Percentiles rank a stretch among this genome's conserved stretches.
These are phyloP conservation scores for Chimonanthus salicifolius DNA, from an alignment of 164 flowering plant species.

Conservation along the genomic window DNA sequence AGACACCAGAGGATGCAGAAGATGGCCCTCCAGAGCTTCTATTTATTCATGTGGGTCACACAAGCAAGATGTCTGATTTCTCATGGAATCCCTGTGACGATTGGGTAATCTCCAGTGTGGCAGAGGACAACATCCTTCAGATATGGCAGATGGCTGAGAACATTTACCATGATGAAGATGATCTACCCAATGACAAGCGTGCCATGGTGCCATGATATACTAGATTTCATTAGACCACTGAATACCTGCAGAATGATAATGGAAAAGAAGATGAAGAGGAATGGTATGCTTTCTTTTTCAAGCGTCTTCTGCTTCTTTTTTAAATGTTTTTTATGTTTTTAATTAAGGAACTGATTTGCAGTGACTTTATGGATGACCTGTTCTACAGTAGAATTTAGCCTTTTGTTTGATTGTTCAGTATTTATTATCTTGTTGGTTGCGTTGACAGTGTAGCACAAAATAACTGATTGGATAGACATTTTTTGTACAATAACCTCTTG, in stretches of 20 bases:
- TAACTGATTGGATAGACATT: not conserved
- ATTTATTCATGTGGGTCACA: slow-evolving; percentile 96
- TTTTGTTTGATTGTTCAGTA: not conserved
- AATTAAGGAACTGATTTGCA: not conserved
- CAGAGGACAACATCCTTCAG: slow-evolving; percentile 94
- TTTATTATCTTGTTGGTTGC: not conserved
- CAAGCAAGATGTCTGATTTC: slow-evolving; percentile 94
- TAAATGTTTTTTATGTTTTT: not conserved
- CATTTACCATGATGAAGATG: slow-evolving; percentile 94
- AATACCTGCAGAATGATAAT: not conserved
- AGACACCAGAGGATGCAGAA: slow-evolving; percentile 92
- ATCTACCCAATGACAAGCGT: slow-evolving; percentile 60
- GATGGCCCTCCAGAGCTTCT: slow-evolving; percentile 98
- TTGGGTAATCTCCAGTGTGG: slow-evolving; percentile 95
- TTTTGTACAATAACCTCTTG: not conserved
- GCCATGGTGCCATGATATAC: slow-evolving; percentile 31
- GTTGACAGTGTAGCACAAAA: not conserved
- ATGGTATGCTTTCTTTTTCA: not conserved
- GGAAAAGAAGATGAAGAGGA: not conserved
- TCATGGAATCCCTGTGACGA: slow-evolving; percentile 99
- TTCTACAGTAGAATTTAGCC: not conserved
- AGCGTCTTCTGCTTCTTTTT: not conserved
- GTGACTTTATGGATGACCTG: not conserved
- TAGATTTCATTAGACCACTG: not conserved
- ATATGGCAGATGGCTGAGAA: slow-evolving; percentile 99